phyloP scores from a whole-genome alignment of 2,329 filamentous ascomycete genomes.

The Macroventuria anomochaeta region DNA sequence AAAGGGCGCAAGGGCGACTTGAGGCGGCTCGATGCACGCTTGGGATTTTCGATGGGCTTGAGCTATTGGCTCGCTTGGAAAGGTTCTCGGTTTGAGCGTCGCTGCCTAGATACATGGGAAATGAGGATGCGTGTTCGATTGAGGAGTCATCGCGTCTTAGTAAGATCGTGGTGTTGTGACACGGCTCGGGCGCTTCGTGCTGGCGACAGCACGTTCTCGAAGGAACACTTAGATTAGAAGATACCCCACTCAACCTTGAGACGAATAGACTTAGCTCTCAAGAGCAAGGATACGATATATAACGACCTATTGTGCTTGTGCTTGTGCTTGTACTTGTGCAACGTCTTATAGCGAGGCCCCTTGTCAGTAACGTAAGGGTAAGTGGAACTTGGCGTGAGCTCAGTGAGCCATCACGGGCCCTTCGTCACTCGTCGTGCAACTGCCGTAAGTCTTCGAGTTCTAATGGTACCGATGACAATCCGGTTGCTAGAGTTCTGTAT shows the following conservation, averaged over 20 bases:
- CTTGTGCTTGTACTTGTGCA: not conserved
- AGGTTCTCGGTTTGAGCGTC: constrained; percentile 45
- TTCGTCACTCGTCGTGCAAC: not conserved
- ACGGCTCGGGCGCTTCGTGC: not conserved
- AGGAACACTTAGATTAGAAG: not conserved
- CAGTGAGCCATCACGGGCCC: not conserved
- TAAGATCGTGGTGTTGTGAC: constrained; percentile 4
- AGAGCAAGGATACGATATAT: not conserved
- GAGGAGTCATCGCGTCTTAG: constrained; percentile 39
- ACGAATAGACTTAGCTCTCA: not conserved
- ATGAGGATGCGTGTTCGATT: constrained; percentile 38
- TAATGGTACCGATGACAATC: not conserved
- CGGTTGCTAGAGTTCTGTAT: not conserved
- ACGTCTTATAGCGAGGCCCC: too few relatives aligned
- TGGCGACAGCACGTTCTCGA: not conserved
- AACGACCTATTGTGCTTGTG: not conserved
- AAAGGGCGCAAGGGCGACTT: constrained; percentile 22
- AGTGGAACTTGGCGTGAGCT: not conserved
- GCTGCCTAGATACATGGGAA: constrained; percentile 32
- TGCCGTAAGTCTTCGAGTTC: not conserved
- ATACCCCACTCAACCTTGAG: constrained; percentile 3
- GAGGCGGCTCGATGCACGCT: constrained; percentile 48
- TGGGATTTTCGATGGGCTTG: constrained; percentile 23
- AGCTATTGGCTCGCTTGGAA: constrained; percentile 34
- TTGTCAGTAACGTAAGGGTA: not conserved